A percentile compares a stretch with the other conserved stretches of the same genome.
These are phyloP conservation scores for Chamaecyparis obtusa DNA, from an alignment of 75 land plant species.

Conservation along the genomic window DNA sequence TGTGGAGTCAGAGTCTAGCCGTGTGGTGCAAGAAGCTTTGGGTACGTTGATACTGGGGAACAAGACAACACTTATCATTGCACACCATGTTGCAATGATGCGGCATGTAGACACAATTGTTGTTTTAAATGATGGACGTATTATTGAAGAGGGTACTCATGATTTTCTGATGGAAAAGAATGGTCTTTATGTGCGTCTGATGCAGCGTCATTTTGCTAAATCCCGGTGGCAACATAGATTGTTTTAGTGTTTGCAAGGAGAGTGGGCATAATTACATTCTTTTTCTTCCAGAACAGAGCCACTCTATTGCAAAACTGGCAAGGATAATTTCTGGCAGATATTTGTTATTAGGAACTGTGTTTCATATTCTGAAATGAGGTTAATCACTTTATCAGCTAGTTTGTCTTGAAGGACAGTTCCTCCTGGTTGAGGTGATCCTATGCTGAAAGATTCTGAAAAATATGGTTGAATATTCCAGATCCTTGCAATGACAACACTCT, in stretches of 20 bases:
- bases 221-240: conserved; percentile 33
- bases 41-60: conserved; percentile 52
- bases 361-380: background rate
- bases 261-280: background rate
- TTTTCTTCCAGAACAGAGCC: background rate
- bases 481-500: background rate
- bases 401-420: background rate
- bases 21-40: conserved; percentile 49
- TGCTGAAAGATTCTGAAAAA: background rate
- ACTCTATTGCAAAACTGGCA: background rate
- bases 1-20: conserved; percentile 40
- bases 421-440: background rate
- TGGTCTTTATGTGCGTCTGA: conserved; percentile 47
- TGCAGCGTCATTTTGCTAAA: conserved; percentile 44
- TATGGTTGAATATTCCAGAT: background rate
- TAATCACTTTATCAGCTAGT: background rate
- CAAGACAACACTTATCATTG: conserved; percentile 46
- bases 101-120: conserved; percentile 43
- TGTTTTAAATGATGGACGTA: conserved; percentile 43
- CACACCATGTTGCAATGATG: conserved; percentile 47
- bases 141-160: conserved; percentile 49
- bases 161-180: conserved; percentile 40
- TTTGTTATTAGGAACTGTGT: background rate
- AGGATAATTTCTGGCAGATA: background rate
- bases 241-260: conserved; percentile 6